A percentile compares a stretch with the other conserved stretches of the same genome.
These are phyloP conservation scores for Salvia sclarea DNA, from an alignment of 305 asterid species.

Conservation along the genomic window DNA sequence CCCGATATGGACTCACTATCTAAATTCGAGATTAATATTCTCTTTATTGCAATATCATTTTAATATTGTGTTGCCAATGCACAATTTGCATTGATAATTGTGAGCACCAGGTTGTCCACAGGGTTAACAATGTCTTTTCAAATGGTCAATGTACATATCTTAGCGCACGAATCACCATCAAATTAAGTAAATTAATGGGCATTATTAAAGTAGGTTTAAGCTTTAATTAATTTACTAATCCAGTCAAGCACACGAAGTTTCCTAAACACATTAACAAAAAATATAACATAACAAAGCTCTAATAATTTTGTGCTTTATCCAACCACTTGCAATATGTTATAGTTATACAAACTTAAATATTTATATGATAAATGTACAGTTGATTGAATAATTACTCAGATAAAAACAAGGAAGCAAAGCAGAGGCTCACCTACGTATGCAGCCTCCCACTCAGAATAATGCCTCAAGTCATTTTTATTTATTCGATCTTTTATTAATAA, in stretches of 20 bases:
- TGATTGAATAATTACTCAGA: conserved; percentile 19
- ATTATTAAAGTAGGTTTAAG: conserved; percentile 37
- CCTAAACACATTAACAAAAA: conserved; percentile 23
- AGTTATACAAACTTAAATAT: background rate
- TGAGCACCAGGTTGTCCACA: background rate
- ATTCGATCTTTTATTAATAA: no score
- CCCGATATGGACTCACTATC: background rate
- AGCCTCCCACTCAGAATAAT: conserved; percentile 15
- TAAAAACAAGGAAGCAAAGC: conserved; percentile 29
- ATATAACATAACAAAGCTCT: background rate
- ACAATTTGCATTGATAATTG: background rate
- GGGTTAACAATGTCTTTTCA: conserved; percentile 17
- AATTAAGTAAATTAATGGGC: conserved; percentile 16
- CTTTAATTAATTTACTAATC: conserved; percentile 28
- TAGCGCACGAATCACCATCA: conserved; percentile 13
- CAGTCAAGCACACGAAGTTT: conserved; percentile 38
- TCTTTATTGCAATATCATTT: background rate
- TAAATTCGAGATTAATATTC: background rate
- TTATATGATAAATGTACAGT: background rate
- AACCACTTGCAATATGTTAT: conserved; percentile 31
- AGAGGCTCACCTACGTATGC: conserved; percentile 23
- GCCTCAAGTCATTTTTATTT: no score
- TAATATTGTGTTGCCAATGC: background rate
- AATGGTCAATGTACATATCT: conserved; percentile 13
- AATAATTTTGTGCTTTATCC: conserved; percentile 28